Evolutionary conservation across 2,329 filamentous ascomycete genomes (phyloP).

Genomic region (Calonectria fujianensis): DNA sequence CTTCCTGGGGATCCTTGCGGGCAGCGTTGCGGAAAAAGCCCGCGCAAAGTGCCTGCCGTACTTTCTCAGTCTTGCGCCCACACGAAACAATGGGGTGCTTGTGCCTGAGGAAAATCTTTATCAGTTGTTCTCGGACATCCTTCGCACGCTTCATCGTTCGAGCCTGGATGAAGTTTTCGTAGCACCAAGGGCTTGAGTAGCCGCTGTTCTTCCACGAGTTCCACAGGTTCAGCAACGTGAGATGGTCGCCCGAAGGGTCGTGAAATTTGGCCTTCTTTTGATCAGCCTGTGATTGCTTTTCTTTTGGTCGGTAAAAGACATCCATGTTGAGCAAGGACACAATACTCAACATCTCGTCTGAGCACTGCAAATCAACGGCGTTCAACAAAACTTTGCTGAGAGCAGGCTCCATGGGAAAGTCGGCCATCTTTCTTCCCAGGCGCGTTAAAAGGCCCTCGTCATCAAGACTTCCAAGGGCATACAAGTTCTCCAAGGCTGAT

Average conservation of each 20-base stretch:
- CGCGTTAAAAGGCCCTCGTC: constrained; percentile 96
- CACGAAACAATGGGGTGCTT: constrained; percentile 88
- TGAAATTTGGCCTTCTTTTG: constrained; percentile 99
- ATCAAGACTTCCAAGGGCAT: constrained; percentile 92
- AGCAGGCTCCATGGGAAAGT: constrained; percentile 97
- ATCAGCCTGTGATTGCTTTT: constrained; percentile 96
- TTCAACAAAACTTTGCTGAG: constrained; percentile 93
- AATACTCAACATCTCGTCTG: constrained; percentile 94
- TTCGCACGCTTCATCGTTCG: constrained; percentile 91
- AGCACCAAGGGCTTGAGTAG: constrained; percentile 93
- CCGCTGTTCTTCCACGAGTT: constrained; percentile 94
- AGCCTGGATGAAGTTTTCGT: constrained; percentile 98
- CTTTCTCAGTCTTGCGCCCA: constrained; percentile 89
- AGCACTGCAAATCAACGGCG: constrained; percentile 90
- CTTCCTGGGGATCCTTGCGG: constrained; percentile 95
- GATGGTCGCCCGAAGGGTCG: constrained; percentile 93
- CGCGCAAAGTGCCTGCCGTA: constrained; percentile 90
- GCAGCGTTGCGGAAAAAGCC: constrained; percentile 98
- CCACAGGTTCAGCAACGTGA: constrained; percentile 97
- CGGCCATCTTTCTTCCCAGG: constrained; percentile 96
- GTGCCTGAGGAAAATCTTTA: constrained; percentile 95
- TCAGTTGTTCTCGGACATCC: constrained; percentile 93
- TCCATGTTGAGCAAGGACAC: constrained; percentile 94
- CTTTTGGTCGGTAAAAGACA: constrained; percentile 96
- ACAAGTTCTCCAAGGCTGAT: constrained; percentile 95